phyloP scores from a whole-genome alignment of 2,329 filamentous ascomycete genomes.

The Trichoderma atrobrunneum region DNA sequence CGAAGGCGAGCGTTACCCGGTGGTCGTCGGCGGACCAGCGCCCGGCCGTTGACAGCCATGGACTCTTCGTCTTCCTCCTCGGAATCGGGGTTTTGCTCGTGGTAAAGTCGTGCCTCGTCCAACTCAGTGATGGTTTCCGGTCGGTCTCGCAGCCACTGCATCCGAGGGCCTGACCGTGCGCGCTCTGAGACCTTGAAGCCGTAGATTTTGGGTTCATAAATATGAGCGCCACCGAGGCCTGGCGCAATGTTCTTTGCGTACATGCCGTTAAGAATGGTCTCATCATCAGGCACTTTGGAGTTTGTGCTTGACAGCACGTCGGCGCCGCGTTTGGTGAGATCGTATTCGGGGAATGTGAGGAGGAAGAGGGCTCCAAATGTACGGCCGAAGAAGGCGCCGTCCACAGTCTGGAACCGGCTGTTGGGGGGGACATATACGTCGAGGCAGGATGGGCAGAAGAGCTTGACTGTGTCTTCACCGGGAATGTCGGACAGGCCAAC shows the following conservation, averaged over 20 bases:
- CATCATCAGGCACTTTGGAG: conserved; percentile 40
- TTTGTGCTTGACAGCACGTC: conserved; percentile 49
- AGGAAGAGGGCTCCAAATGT: conserved; percentile 97
- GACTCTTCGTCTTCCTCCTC: conserved; percentile 60
- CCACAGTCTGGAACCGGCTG: conserved; percentile 93
- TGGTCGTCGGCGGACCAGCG: conserved; percentile 43
- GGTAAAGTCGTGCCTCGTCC: conserved; percentile 68
- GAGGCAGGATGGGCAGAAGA: conserved; percentile 94
- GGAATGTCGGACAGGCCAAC: conserved; percentile 93
- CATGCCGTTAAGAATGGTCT: conserved; percentile 75
- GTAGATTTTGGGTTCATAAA: conserved; percentile 95
- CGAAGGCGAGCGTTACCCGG: conserved; percentile 42
- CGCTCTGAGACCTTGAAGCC: conserved; percentile 92
- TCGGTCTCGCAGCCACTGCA: conserved; percentile 92
- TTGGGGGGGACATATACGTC: conserved; percentile 98
- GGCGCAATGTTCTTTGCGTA: conserved; percentile 84
- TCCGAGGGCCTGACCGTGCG: conserved; percentile 83
- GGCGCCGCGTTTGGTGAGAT: conserved; percentile 70
- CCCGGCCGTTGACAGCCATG: conserved; percentile 43
- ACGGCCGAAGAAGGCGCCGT: conserved; percentile 96
- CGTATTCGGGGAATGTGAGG: conserved; percentile 96
- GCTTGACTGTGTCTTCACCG: conserved; percentile 94
- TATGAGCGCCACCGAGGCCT: conserved; percentile 74
- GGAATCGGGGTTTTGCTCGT: conserved; percentile 51
- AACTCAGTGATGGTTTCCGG: conserved; percentile 77